These are phyloP conservation scores for Periconia sp. DNA, from an alignment of 2,329 filamentous ascomycete genomes.

Conservation along the genomic window DNA sequence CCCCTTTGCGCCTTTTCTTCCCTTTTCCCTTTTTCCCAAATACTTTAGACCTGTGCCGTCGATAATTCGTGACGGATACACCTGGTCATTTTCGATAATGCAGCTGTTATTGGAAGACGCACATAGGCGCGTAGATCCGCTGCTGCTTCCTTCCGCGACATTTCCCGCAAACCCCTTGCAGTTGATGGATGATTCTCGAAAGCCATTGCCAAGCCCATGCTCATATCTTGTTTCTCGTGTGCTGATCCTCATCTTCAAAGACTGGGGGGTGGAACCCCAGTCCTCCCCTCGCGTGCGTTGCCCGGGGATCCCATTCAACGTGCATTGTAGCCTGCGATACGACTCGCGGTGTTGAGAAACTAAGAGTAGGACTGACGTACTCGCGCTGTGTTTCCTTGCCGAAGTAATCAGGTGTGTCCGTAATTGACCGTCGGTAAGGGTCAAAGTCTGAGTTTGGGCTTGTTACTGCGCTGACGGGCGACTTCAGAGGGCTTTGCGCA, in stretches of 20 bases:
- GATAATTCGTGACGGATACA: too few species aligned
- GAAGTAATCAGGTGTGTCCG: conserved; percentile 44
- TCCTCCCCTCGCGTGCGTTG: conserved; percentile 47
- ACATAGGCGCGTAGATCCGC: neutral
- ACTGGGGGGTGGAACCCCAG: conserved; percentile 45
- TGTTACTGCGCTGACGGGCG: conserved; percentile 33
- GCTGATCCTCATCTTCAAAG: conserved; percentile 19
- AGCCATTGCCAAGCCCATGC: neutral
- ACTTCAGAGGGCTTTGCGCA: conserved; percentile 20
- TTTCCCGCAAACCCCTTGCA: neutral
- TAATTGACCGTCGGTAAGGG: conserved; percentile 24
- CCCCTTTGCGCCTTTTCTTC: too few species aligned
- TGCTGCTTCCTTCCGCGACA: neutral
- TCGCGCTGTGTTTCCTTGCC: conserved; percentile 43
- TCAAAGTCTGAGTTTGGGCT: conserved; percentile 33
- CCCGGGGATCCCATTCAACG: conserved; percentile 45
- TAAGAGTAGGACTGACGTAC: conserved; percentile 46
- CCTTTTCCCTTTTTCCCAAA: too few species aligned
- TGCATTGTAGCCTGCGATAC: conserved; percentile 34
- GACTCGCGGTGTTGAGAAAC: conserved; percentile 50
- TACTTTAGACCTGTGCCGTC: too few species aligned
- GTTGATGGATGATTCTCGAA: neutral
- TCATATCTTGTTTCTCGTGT: conserved; percentile 39
- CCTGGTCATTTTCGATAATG: too few species aligned
- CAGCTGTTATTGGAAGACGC: neutral